phyloP scores from a whole-genome alignment of 2,329 filamentous ascomycete species.

The Sordariomycetes sp. region DNA sequence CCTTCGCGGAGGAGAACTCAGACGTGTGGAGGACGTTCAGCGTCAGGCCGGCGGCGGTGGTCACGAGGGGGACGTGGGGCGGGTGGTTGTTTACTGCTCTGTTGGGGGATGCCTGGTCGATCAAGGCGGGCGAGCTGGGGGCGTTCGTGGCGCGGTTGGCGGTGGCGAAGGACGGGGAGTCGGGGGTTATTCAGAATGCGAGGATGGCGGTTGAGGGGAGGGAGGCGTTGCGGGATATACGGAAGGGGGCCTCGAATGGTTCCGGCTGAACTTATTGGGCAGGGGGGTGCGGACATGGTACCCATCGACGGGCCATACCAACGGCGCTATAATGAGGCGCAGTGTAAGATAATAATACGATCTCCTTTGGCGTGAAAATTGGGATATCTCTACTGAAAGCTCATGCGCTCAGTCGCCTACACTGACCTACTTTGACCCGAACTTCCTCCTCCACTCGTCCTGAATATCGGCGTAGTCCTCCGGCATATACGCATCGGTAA shows the following conservation, averaged over 20 bases:
- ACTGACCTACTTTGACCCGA: background rate
- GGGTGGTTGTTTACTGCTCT: slow-evolving; percentile 5
- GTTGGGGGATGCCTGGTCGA: slow-evolving; percentile 12
- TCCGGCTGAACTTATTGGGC: no score
- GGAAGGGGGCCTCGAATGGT: no score
- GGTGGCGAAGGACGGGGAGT: slow-evolving; percentile 11
- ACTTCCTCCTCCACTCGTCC: slow-evolving; percentile 28
- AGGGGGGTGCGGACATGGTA: no score
- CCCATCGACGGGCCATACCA: no score
- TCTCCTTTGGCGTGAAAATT: no score
- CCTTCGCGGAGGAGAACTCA: background rate
- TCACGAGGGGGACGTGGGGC: background rate
- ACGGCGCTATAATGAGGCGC: no score
- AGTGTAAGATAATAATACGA: no score
- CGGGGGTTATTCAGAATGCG: slow-evolving; percentile 10
- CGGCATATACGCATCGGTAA: slow-evolving; percentile 45
- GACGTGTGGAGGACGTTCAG: background rate
- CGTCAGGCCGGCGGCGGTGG: background rate
- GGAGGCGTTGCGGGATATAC: slow-evolving; percentile 7
- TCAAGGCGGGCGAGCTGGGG: slow-evolving; percentile 12
- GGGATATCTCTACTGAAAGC: no score
- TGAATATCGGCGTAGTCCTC: slow-evolving; percentile 45
- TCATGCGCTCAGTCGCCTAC: no score
- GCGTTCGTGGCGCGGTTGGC: slow-evolving; percentile 14
- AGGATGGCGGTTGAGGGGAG: slow-evolving; percentile 12